phyloP scores from a whole-genome alignment of 176 grass and related monocot genomes.

The Puccinellia tenuiflora region DNA sequence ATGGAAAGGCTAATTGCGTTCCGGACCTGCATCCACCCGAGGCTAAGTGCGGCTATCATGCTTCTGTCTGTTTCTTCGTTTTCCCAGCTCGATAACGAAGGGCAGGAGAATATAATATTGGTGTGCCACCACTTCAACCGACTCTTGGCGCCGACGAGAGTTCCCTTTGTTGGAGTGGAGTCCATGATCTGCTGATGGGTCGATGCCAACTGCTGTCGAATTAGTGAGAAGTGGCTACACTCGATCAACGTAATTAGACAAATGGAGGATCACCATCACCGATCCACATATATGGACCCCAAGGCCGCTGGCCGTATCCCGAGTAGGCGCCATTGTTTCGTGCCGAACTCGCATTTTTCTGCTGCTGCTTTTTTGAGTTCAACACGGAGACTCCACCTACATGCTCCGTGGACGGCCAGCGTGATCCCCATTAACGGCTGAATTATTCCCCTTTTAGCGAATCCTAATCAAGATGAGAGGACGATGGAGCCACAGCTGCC shows the following conservation, averaged over 20 bases:
- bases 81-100: background rate
- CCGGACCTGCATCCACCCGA: background rate
- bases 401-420: slow-evolving; percentile 2
- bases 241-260: background rate
- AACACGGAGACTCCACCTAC: background rate
- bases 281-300: background rate
- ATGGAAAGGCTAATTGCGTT: background rate
- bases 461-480: slow-evolving; percentile 11
- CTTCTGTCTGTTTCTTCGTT: background rate
- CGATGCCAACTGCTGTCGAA: background rate
- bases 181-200: background rate
- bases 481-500: background rate
- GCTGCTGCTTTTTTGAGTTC: background rate
- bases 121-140: background rate
- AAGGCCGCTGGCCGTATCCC: background rate
- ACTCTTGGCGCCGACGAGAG: background rate
- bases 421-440: background rate
- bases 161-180: background rate
- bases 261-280: background rate
- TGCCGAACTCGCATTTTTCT: background rate
- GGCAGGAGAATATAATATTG: slow-evolving; percentile 2
- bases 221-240: background rate
- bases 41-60: background rate
- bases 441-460: slow-evolving; percentile 1
- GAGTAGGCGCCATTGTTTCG: slow-evolving; percentile 9